These are phyloP conservation scores for Nepenthes alata DNA, from an alignment of 179 eudicot genomes.

Conservation along the genomic window DNA sequence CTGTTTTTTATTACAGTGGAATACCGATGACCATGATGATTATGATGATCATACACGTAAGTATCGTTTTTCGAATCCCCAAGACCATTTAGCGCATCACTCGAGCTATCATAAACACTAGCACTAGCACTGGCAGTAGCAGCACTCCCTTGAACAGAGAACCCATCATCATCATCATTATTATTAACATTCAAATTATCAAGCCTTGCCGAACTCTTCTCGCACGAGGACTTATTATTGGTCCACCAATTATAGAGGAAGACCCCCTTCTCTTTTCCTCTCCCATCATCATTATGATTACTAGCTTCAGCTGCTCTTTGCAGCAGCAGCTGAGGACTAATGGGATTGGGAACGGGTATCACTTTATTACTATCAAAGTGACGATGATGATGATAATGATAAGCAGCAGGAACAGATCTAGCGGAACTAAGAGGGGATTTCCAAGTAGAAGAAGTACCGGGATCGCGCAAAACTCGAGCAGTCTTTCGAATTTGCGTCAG, in stretches of 20 bases:
- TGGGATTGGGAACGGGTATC: background rate
- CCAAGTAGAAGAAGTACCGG: slow-evolving; percentile 89
- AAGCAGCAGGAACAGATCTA: slow-evolving; percentile 41
- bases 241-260: slow-evolving; percentile 71
- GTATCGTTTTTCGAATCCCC: slow-evolving; percentile 63
- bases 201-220: slow-evolving; percentile 41
- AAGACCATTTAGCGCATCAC: slow-evolving; percentile 49
- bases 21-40: slow-evolving; percentile 13
- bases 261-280: slow-evolving; percentile 44
- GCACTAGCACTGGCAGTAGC: slow-evolving; percentile 13
- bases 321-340: background rate
- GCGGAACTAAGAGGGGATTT: slow-evolving; percentile 64
- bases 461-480: slow-evolving; percentile 67
- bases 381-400: slow-evolving; percentile 8
- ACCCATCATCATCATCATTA: slow-evolving; percentile 23
- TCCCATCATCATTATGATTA: slow-evolving; percentile 11
- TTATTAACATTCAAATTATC: slow-evolving; percentile 23
- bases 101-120: slow-evolving; percentile 44
- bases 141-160: slow-evolving; percentile 26
- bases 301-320: slow-evolving; percentile 2
- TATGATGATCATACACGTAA: slow-evolving; percentile 29
- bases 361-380: slow-evolving; percentile 7
- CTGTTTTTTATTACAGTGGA: slow-evolving; percentile 22
- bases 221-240: slow-evolving; percentile 64
- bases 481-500: slow-evolving; percentile 84